phyloP scores from a whole-genome alignment of 176 grass and related monocot species.

The Cocos nucifera region DNA sequence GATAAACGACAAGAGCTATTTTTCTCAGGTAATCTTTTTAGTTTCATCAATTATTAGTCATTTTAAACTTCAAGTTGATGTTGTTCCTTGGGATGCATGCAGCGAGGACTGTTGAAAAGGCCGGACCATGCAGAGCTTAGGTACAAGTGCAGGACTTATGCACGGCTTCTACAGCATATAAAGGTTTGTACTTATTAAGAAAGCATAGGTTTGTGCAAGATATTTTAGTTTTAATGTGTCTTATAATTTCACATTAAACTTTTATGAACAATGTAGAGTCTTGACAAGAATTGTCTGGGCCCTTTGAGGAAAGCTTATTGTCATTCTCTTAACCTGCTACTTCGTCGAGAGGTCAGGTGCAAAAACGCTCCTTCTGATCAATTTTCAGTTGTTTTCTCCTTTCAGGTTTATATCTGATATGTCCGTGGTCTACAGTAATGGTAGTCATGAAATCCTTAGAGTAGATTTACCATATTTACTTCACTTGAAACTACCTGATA shows the following conservation, averaged over 20 bases:
- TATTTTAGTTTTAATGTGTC: background rate
- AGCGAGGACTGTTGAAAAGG: constrained; percentile 72
- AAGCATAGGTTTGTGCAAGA: background rate
- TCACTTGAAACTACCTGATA: too few species aligned
- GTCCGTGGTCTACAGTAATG: too few species aligned
- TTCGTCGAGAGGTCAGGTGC: constrained; percentile 69
- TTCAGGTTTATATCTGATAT: background rate
- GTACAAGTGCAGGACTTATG: constrained; percentile 89
- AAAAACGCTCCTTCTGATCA: background rate
- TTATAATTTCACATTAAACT: constrained; percentile 1
- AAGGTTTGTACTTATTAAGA: constrained; percentile 40
- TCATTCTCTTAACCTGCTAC: constrained; percentile 81
- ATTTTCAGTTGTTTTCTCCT: background rate
- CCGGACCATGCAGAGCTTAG: constrained; percentile 89
- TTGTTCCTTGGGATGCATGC: constrained; percentile 5
- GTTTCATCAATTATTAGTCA: constrained; percentile 9
- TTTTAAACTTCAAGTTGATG: background rate
- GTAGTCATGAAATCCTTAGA: too few species aligned
- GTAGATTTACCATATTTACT: too few species aligned
- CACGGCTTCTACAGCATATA: constrained; percentile 74
- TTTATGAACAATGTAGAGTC: constrained; percentile 31
- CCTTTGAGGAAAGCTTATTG: constrained; percentile 89
- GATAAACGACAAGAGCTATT: constrained; percentile 74
- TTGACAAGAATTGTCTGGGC: constrained; percentile 81
- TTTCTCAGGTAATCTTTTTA: constrained; percentile 67